A percentile compares a stretch with the other conserved stretches of the same genome.
phyloP scores from a whole-genome alignment of 768 basidiomycete species.

The Mycena rebaudengoi region DNA sequence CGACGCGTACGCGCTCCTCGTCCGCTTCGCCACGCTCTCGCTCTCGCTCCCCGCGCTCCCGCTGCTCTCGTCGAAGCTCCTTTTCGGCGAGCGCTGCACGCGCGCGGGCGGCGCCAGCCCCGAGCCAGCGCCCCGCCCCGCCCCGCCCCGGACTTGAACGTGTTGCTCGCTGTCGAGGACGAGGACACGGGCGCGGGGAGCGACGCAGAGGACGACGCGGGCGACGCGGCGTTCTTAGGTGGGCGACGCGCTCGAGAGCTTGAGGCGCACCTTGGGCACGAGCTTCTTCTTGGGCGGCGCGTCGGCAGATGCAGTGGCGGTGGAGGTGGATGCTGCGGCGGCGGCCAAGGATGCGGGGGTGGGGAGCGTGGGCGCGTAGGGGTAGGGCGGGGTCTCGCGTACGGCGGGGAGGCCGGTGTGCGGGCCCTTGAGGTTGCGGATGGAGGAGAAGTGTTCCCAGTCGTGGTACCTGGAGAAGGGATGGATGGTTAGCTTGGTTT shows the following conservation, averaged over 20 bases:
- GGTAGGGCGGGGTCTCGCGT: conserved; percentile 53
- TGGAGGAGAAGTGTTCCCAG: conserved; percentile 96
- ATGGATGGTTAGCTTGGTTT: background rate
- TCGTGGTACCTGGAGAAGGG: conserved; percentile 74
- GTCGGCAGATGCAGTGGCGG: background rate
- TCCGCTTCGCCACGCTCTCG: conserved; percentile 47
- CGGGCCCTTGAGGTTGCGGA: conserved; percentile 86
- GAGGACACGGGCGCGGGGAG: too few relatives aligned
- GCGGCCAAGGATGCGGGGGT: conserved; percentile 36
- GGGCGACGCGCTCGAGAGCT: conserved; percentile 35
- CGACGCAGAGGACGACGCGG: conserved; percentile 26
- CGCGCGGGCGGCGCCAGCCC: conserved; percentile 23
- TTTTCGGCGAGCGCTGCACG: conserved; percentile 58
- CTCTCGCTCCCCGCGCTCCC: conserved; percentile 45
- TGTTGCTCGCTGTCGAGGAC: background rate
- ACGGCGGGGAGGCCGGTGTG: conserved; percentile 79
- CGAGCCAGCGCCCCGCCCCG: background rate
- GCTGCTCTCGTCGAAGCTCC: conserved; percentile 64
- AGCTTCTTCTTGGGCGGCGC: background rate
- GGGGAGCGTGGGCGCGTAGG: conserved; percentile 38
- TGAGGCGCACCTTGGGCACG: conserved; percentile 41
- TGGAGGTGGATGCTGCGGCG: too few relatives aligned
- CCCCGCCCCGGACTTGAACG: background rate
- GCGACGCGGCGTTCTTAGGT: conserved; percentile 4
- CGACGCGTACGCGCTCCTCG: conserved; percentile 34